phyloP scores from a whole-genome alignment of 805 yeast genomes.

The Suhomyces faveliae region DNA sequence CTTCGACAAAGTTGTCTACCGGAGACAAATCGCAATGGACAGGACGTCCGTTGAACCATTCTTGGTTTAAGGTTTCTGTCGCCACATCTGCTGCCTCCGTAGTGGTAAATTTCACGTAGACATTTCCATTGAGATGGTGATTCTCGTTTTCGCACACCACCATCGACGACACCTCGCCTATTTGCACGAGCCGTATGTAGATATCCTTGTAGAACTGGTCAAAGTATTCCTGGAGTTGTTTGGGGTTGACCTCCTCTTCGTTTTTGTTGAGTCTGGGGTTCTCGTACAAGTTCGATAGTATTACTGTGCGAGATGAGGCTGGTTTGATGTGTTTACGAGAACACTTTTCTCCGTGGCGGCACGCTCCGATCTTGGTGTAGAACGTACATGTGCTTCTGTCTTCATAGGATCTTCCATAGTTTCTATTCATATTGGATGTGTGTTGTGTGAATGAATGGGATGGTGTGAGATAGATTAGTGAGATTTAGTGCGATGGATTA shows the following conservation, averaged over 20 bases:
- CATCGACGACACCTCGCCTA: conserved; percentile 57
- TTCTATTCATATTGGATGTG: neutral
- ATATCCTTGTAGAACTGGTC: conserved; percentile 71
- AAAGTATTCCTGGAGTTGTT: conserved; percentile 46
- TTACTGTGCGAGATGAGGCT: conserved; percentile 57
- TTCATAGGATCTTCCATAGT: conserved; percentile 1
- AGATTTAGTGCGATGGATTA: neutral
- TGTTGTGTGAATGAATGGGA: neutral
- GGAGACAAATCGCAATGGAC: conserved; percentile 79
- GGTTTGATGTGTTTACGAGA: conserved; percentile 73
- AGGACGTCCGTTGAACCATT: conserved; percentile 83
- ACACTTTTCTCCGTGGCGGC: conserved; percentile 90
- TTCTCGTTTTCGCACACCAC: conserved; percentile 82
- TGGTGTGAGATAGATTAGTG: neutral
- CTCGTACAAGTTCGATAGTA: conserved; percentile 62
- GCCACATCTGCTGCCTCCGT: conserved; percentile 62
- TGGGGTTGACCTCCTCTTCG: conserved; percentile 28
- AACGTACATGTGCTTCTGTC: conserved; percentile 46
- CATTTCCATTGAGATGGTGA: conserved; percentile 83
- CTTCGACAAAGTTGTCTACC: conserved; percentile 64
- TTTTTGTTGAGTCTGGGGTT: conserved; percentile 51
- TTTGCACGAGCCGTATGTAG: conserved; percentile 54
- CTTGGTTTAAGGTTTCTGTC: conserved; percentile 58
- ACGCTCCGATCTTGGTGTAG: conserved; percentile 83
- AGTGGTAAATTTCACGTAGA: conserved; percentile 61